These are phyloP conservation scores for Myxozyma nipponensis DNA, from an alignment of 805 yeast species.

Conservation along the genomic window DNA sequence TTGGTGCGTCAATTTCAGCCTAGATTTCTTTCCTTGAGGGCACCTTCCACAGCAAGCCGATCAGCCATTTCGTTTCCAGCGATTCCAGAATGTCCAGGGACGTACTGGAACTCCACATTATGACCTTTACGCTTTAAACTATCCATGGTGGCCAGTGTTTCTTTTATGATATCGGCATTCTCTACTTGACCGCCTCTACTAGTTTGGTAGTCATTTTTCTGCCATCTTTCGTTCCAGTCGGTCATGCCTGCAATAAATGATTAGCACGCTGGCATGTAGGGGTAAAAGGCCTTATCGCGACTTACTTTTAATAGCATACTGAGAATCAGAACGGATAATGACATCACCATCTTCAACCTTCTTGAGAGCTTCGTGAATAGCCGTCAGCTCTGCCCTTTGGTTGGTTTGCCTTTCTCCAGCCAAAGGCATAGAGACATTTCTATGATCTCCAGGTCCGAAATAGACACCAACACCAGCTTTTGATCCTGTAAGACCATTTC, in stretches of 20 bases:
- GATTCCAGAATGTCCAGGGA: constrained; percentile 66
- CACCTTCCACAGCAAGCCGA: constrained; percentile 61
- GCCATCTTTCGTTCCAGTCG: constrained; percentile 59
- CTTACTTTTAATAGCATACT: constrained; percentile 52
- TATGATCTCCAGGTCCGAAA: constrained; percentile 50
- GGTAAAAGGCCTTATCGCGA: not conserved
- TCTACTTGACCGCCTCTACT: constrained; percentile 45
- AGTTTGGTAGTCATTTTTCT: constrained; percentile 50
- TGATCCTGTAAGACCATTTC: constrained; percentile 49
- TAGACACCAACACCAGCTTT: constrained; percentile 73
- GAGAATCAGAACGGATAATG: constrained; percentile 63
- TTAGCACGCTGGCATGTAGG: not conserved
- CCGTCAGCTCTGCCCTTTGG: constrained; percentile 75
- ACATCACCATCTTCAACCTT: constrained; percentile 39
- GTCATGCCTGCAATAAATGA: constrained; percentile 42
- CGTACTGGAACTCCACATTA: constrained; percentile 52
- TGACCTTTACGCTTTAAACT: constrained; percentile 36
- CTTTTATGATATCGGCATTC: constrained; percentile 51
- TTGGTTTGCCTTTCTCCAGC: constrained; percentile 57
- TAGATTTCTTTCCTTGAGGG: no score
- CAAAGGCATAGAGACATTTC: constrained; percentile 56
- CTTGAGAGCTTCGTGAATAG: constrained; percentile 55
- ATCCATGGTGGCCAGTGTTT: constrained; percentile 39
- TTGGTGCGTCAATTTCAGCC: no score
- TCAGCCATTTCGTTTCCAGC: constrained; percentile 79